phyloP scores from a whole-genome alignment of 805 yeast species.

The Sugiyamaella boreocaroliniensis region DNA sequence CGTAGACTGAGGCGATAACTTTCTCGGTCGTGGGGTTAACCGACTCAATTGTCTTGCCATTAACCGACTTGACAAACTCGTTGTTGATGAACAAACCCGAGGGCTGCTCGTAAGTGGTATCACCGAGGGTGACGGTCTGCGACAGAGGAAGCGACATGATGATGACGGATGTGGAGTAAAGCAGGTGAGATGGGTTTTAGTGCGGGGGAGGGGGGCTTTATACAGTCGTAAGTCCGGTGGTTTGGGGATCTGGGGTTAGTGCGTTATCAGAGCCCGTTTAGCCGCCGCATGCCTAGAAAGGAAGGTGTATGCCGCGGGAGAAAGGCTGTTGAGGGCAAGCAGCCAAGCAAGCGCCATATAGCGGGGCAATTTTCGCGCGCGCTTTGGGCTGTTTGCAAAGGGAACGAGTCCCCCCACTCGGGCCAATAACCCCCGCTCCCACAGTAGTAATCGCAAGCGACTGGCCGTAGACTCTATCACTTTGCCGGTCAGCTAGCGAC shows the following conservation, averaged over 20 bases:
- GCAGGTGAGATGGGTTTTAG: background rate
- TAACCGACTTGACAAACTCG: conserved; percentile 58
- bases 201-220: background rate
- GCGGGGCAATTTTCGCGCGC: no score
- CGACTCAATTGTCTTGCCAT: conserved; percentile 54
- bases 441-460: no score
- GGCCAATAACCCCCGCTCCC: no score
- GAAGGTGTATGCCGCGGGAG: background rate
- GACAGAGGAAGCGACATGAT: conserved; percentile 10
- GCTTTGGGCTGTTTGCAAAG: no score
- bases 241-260: background rate
- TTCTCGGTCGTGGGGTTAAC: conserved; percentile 71
- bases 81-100: conserved; percentile 77
- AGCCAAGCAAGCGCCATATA: background rate
- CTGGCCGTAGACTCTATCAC: no score
- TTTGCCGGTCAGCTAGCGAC: no score
- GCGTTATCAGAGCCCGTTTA: background rate
- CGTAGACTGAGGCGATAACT: conserved; percentile 59
- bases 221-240: background rate
- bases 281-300: background rate
- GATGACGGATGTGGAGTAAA: background rate
- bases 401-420: no score
- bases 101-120: conserved; percentile 75
- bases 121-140: conserved; percentile 42
- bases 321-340: no score